Base-by-base conservation (phyloP, 2,329 filamentous ascomycete genomes). In the Cercospora berteroae region DNA sequence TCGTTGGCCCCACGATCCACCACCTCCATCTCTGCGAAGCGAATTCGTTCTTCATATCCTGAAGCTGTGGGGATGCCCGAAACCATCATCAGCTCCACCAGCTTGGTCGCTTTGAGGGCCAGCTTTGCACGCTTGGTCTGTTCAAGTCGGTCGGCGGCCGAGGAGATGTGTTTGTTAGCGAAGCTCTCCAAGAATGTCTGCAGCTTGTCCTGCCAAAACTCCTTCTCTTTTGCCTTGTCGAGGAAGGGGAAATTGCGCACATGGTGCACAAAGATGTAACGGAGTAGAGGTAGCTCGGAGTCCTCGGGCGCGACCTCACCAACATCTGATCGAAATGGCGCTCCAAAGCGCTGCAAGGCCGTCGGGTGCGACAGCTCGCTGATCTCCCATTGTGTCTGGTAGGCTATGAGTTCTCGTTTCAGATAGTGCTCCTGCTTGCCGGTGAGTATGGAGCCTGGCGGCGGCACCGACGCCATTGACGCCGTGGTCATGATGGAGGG, bases 31-130 rank as follows among this genome's bases (percentile, higher is more conserved):
- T 99, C 95, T 1, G 93, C 93, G 78, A 99, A 99, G 60, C 93
- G 88, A 76, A 99, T 97, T 66, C 95, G 88, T 83, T 99, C 95
- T 80, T 99, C 95, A 78, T 98, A 99, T 2, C 95, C 95, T 4
- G 94, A 97, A 4, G 95, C 93, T 0, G 95, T 99, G 36, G 92
- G 92, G 66, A 99, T 90, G 42, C 95, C 95, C 7, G 94, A 98
- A 8, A 99, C 95, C 93, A 99, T 97, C 95, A 99, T 99, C 69
- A 99, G 84, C 83, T 99, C 95, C 10, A 99, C 92, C 66, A 99
- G 83, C 82, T 99, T 99, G 79, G 95, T 90, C 58, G 92, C 93
- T 85, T 99, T 99, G 74, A 90, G 85, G 3, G 95, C 94, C 71
- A 99, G 82, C 80, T 99, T 99, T 71, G 89, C 87, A 67, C 95